phyloP scores from a whole-genome alignment of 176 grass and related monocot genomes.

The Oryza brachyantha region DNA sequence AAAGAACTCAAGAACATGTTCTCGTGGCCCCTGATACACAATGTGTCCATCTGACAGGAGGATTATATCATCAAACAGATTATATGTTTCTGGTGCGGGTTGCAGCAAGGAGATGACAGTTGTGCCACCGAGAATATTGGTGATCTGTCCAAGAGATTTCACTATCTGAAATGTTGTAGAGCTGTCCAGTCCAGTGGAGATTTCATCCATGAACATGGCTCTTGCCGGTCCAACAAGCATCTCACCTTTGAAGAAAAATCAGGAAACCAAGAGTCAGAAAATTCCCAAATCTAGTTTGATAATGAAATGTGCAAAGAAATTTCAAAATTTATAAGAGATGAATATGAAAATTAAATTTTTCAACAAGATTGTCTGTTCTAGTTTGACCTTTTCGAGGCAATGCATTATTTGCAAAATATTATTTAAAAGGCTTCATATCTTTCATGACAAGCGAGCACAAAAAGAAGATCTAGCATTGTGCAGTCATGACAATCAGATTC shows the following conservation, averaged over 20 bases:
- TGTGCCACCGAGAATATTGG: constrained; percentile 51
- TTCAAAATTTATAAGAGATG: neutral
- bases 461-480: neutral
- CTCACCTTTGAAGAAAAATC: constrained; percentile 44
- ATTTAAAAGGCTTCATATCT: neutral
- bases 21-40: constrained; percentile 64
- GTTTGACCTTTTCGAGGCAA: neutral
- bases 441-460: neutral
- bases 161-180: constrained; percentile 71
- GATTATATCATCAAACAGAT: constrained; percentile 63
- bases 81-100: constrained; percentile 62
- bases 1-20: constrained; percentile 66
- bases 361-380: neutral
- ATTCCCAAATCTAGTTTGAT: neutral
- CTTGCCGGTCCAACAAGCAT: constrained; percentile 60
- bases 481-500: neutral
- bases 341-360: neutral
- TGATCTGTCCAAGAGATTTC: constrained; percentile 50
- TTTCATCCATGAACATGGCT: constrained; percentile 76
- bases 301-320: neutral
- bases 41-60: constrained; percentile 65
- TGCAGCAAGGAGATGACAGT: constrained; percentile 59
- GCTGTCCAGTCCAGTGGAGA: constrained; percentile 69
- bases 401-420: neutral
- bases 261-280: constrained; percentile 3